A percentile compares a stretch with the other conserved stretches of the same genome.
Evolutionary conservation across 345 rosid genomes (phyloP).

Genomic region (Citrus australasica): DNA sequence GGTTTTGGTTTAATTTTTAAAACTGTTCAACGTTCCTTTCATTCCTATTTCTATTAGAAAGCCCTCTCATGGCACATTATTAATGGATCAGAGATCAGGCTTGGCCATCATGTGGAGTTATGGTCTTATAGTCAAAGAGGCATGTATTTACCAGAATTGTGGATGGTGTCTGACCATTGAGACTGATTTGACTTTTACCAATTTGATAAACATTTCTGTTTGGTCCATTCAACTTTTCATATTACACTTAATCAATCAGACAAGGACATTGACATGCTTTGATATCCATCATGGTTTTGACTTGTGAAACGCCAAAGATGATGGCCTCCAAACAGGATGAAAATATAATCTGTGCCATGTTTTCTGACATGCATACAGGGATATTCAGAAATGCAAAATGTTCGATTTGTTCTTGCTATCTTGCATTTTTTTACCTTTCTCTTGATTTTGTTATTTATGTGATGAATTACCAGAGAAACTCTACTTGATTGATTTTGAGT

Average conservation of each 20-base stretch:
- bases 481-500: constrained; percentile 91
- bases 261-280: neutral
- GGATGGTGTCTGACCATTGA: neutral
- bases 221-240: neutral
- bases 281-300: neutral
- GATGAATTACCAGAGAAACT: constrained; percentile 56
- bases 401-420: neutral
- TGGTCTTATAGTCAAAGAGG: neutral
- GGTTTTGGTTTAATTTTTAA: neutral
- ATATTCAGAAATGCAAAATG: neutral
- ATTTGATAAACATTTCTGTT: neutral
- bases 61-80: neutral
- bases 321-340: neutral
- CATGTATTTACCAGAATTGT: neutral
- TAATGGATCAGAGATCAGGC: neutral
- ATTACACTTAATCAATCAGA: neutral
- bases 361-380: neutral
- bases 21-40: neutral
- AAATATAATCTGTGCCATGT: neutral
- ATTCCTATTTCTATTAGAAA: neutral
- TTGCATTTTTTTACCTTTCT: neutral
- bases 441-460: constrained; percentile 18
- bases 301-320: neutral
- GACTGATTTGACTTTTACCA: neutral
- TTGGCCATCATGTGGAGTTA: neutral